Conservation (phyloP, 2,329 filamentous ascomycete species). For the Xylariaceae sp. region DNA sequence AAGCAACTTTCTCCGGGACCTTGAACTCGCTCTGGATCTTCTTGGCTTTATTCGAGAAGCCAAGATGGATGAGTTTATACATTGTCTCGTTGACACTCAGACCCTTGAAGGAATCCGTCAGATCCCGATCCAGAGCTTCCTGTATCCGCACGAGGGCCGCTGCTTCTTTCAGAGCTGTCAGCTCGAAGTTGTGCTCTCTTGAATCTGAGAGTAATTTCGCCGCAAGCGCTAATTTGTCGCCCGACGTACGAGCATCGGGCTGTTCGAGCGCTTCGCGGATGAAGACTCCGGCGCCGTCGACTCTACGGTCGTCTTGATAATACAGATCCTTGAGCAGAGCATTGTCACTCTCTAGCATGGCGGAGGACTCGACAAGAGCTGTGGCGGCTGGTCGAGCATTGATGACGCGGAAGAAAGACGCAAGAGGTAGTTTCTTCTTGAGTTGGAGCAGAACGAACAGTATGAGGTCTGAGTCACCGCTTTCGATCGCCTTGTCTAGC, state of each 20-base stretch:
- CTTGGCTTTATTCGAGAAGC: conserved; percentile 78
- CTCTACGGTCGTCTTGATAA: conserved; percentile 90
- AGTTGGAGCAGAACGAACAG: conserved; percentile 82
- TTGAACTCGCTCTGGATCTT: conserved; percentile 92
- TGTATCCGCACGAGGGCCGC: conserved; percentile 78
- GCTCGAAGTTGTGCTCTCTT: conserved; percentile 72
- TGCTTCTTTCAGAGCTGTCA: conserved; percentile 74
- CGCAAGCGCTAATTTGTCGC: conserved; percentile 85
- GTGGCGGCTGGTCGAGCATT: conserved; percentile 81
- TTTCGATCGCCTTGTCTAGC: conserved; percentile 93
- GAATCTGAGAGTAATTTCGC: conserved; percentile 78
- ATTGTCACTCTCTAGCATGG: conserved; percentile 66
- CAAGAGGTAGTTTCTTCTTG: conserved; percentile 84
- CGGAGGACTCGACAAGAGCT: conserved; percentile 82
- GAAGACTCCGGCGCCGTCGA: conserved; percentile 85
- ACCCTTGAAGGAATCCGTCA: conserved; percentile 73
- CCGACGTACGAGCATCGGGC: conserved; percentile 62
- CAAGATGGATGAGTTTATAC: conserved; percentile 77
- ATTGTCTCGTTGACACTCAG: conserved; percentile 88
- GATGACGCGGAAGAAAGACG: conserved; percentile 88
- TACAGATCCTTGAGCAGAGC: conserved; percentile 88
- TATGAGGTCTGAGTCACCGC: conserved; percentile 90
- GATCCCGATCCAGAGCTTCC: conserved; percentile 79
- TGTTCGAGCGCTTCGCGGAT: conserved; percentile 78
- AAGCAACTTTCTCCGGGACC: conserved; percentile 82